Evolutionary conservation across 179 eudicot species (phyloP).

Genomic region (Amaranthus tricolor): DNA sequence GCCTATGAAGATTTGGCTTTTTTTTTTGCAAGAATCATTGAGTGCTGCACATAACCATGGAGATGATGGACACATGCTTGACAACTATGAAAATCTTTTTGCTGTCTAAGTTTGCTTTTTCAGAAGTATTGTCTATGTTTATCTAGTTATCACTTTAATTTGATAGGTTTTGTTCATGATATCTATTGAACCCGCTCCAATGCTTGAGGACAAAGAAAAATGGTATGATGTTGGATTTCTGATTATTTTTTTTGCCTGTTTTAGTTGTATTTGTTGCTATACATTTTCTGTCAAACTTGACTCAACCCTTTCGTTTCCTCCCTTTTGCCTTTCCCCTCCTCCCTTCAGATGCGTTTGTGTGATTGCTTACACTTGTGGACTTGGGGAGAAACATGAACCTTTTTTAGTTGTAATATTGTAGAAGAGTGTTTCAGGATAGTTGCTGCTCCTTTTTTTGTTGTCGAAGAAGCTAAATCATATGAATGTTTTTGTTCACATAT

Average conservation of each 20-base stretch:
- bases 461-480: background rate
- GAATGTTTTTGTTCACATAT: background rate
- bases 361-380: background rate
- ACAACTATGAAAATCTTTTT: background rate
- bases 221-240: slow-evolving; percentile 47
- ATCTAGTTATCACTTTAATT: slow-evolving; percentile 14
- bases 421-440: background rate
- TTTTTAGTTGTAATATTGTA: background rate
- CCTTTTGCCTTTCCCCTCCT: background rate
- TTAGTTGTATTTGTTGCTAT: background rate
- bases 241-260: background rate
- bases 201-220: slow-evolving; percentile 99
- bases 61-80: background rate
- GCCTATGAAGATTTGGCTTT: background rate
- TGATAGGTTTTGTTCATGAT: slow-evolving; percentile 94
- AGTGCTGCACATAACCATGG: background rate
- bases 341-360: background rate
- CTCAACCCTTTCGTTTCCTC: background rate
- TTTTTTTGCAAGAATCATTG: background rate
- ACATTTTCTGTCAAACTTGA: background rate
- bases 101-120: background rate
- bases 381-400: background rate
- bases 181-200: slow-evolving; percentile 97
- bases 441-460: background rate
- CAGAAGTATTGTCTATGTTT: slow-evolving; percentile 2